Conservation (phyloP, 805 yeast genomes). For the Saccharomyces mikatae region DNA sequence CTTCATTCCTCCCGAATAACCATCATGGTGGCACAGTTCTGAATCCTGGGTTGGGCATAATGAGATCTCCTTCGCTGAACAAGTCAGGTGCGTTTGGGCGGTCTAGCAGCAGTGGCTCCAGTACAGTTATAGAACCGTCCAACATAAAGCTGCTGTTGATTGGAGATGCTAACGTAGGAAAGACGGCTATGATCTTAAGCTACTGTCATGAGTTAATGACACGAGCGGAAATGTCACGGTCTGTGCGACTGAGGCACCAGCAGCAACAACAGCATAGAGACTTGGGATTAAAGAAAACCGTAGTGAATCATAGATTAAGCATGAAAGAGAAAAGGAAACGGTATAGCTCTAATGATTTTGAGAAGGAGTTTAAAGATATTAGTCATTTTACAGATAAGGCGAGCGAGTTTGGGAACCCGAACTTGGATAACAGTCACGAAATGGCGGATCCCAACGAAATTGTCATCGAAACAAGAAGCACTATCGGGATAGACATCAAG, state of each 20-base stretch:
- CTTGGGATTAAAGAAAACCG: conserved; percentile 9
- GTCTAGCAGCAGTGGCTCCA: background rate
- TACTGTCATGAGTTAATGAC: conserved; percentile 35
- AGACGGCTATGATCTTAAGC: conserved; percentile 38
- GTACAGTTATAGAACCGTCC: conserved; percentile 3
- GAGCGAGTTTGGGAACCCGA: background rate
- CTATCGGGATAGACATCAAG: conserved; percentile 42
- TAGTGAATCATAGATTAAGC: conserved; percentile 3
- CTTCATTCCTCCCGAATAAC: background rate
- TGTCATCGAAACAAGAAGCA: conserved; percentile 32
- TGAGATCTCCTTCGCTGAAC: background rate
- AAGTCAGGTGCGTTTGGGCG: background rate
- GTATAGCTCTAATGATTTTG: conserved; percentile 29
- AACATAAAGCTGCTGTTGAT: conserved; percentile 34
- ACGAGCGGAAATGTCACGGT: conserved; percentile 10
- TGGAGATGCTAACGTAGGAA: conserved; percentile 44
- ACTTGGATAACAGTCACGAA: conserved; percentile 3
- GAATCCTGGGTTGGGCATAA: background rate
- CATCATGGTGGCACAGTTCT: background rate
- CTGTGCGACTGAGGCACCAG: conserved; percentile 1
- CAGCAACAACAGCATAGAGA: conserved; percentile 1
- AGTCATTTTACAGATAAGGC: background rate
- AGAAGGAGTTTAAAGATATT: conserved; percentile 18
- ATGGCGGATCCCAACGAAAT: conserved; percentile 23
- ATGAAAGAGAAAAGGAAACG: conserved; percentile 18